Evolutionary conservation across 164 flowering plant genomes (phyloP).

Genomic region (Buxus sempervirens): DNA sequence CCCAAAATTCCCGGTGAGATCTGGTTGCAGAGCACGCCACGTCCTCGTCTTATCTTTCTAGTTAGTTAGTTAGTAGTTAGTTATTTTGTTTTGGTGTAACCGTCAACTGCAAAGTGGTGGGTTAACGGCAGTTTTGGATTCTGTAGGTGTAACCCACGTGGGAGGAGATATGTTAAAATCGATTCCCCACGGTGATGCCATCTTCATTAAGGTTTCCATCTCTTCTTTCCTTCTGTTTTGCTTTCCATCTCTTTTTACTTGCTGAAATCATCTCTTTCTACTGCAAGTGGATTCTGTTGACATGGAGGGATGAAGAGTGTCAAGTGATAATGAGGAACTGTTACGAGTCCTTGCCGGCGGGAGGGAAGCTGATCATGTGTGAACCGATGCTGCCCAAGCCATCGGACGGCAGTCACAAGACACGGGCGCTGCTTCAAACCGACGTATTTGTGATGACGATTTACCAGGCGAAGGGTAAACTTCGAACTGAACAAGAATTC

Average conservation of each 20-base stretch:
- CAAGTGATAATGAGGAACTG: slow-evolving; percentile 61
- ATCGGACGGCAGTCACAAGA: slow-evolving; percentile 58
- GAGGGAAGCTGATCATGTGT: slow-evolving; percentile 73
- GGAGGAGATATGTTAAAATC: slow-evolving; percentile 76
- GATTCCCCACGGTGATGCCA: slow-evolving; percentile 58
- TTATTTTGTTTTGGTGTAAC: too few species aligned
- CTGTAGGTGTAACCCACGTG: slow-evolving; percentile 57
- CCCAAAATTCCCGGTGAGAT: slow-evolving; percentile 50
- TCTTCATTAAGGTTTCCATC: slow-evolving; percentile 60
- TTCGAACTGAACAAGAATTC: slow-evolving; percentile 60
- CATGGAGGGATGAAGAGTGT: slow-evolving; percentile 78
- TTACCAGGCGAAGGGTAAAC: slow-evolving; percentile 61
- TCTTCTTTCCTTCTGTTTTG: too few species aligned
- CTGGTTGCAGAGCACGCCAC: too few species aligned
- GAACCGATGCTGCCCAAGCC: slow-evolving; percentile 62
- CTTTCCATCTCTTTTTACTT: too few species aligned
- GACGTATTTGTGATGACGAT: slow-evolving; percentile 78
- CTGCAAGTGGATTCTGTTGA: slow-evolving; percentile 65
- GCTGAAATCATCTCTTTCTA: too few species aligned
- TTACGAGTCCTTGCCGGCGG: slow-evolving; percentile 52
- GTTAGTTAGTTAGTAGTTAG: too few species aligned
- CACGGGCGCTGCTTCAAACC: slow-evolving; percentile 57
- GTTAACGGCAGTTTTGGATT: too few species aligned
- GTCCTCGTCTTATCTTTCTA: too few species aligned
- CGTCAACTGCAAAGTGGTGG: too few species aligned